Evolutionary conservation across 1,284 basidiomycete species (phyloP).

Genomic region (Apiotrichum laibachii): DNA sequence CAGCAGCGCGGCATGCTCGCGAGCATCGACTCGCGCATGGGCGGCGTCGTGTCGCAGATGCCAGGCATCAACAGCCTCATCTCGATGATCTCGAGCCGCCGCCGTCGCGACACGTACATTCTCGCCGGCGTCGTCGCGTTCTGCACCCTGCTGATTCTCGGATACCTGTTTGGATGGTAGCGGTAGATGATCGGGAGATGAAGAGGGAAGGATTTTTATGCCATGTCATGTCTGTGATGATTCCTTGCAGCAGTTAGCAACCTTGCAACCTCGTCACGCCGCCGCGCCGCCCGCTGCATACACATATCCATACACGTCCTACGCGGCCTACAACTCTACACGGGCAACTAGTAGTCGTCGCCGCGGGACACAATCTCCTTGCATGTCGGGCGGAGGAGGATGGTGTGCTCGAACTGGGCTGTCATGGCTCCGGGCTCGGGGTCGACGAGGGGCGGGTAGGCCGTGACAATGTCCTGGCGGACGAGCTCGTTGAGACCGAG

Average conservation of each 20-base stretch:
- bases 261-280: too few relatives aligned
- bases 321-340: slow-evolving; percentile 3
- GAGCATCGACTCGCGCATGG: slow-evolving; percentile 78
- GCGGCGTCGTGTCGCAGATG: slow-evolving; percentile 74
- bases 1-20: slow-evolving; percentile 73
- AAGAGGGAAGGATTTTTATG: background rate
- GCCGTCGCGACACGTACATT: slow-evolving; percentile 85
- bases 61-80: slow-evolving; percentile 91
- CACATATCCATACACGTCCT: slow-evolving; percentile 9
- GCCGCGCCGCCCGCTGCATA: too few relatives aligned
- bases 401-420: slow-evolving; percentile 94
- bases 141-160: slow-evolving; percentile 75
- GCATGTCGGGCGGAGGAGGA: slow-evolving; percentile 81
- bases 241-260: too few relatives aligned
- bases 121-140: slow-evolving; percentile 79
- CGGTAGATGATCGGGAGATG: too few relatives aligned
- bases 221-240: background rate
- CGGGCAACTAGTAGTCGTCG: slow-evolving; percentile 70
- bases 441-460: slow-evolving; percentile 93
- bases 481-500: slow-evolving; percentile 89
- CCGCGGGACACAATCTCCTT: slow-evolving; percentile 95
- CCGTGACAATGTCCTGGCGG: slow-evolving; percentile 79
- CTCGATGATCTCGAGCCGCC: slow-evolving; percentile 84
- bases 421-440: slow-evolving; percentile 69
- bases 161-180: slow-evolving; percentile 64